Conservation (phyloP, 2,329 filamentous ascomycete genomes). For the Pyrenochaeta sp. region DNA sequence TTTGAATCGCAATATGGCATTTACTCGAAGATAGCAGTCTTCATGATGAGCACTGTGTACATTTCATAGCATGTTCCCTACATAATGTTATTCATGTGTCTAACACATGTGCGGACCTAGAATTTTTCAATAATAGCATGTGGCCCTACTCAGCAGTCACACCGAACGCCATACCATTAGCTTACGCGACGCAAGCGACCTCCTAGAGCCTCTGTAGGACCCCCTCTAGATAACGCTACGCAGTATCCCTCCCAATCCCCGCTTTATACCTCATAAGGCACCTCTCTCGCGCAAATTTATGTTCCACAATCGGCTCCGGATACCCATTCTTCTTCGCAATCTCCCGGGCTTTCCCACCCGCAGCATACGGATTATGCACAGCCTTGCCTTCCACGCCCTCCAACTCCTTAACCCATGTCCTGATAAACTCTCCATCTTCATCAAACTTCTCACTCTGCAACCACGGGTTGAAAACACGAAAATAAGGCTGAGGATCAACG, state of each 20-base stretch:
- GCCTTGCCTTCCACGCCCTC: conserved; percentile 69
- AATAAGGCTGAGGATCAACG: conserved; percentile 88
- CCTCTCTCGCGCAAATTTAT: conserved; percentile 72
- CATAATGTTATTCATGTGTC: no score
- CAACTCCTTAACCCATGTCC: conserved; percentile 83
- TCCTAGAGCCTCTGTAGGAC: neutral
- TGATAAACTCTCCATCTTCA: conserved; percentile 78
- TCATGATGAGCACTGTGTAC: no score
- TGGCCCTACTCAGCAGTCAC: neutral
- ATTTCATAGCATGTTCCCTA: no score
- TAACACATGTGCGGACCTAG: no score
- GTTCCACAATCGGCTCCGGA: conserved; percentile 77
- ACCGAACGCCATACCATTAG: neutral
- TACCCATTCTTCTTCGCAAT: conserved; percentile 74
- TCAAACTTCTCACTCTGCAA: conserved; percentile 90
- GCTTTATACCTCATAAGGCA: conserved; percentile 76
- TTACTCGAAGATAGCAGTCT: no score
- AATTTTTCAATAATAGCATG: no score
- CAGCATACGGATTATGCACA: conserved; percentile 81
- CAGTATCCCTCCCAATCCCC: conserved; percentile 63
- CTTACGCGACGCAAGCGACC: neutral
- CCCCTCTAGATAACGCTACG: conserved; percentile 24
- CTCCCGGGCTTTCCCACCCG: conserved; percentile 61
- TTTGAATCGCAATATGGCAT: no score
- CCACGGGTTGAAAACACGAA: conserved; percentile 87